Base-by-base conservation (phyloP, 2,329 filamentous ascomycete species). In the Chrysosphaeria jannelii region DNA sequence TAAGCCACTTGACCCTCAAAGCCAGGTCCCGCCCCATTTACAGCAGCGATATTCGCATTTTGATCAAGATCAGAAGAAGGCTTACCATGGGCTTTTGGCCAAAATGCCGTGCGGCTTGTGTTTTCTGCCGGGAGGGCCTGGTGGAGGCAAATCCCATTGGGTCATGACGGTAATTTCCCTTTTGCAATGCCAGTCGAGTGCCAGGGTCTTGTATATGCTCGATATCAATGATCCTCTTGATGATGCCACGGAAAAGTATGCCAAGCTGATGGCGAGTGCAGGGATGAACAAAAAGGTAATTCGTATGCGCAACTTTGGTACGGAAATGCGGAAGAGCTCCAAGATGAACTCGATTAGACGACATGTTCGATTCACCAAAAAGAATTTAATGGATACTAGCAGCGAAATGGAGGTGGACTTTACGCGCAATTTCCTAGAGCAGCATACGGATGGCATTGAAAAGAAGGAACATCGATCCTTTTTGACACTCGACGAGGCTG, bases 221-320 rank as follows among this genome's bases (percentile, higher is more conserved):
- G 50, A 53, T 24, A 45, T 53, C 25, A 53, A 53, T 31, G 43
- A 48, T 20, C 46, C 50, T 0, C 41, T 49, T 1, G 47, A 52
- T 18, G 48, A 52, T 21, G 45, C 46, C 0, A 48, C 47, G 0
- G 40, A 43, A 24, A 41, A 48, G 5, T 47, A 50, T n/a, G 35
- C 39, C 10, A 33, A 29, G 3, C 34, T 51, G 2, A 44, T 44
- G 25, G 37, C 38, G 10, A 36, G 36, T 1, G 39, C 42, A 0
- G 42, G 44, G 0, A 28, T 51, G 1, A 30, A 35, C 2, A 35
- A 43, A 14, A 16, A 15, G 0, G 24, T 28, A 4, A 31, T 34
- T 11, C 27, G 32, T n/a, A 30, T 34, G 29, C 14, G 21, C 1
- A 31, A n/a, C 22, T 34, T 34, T 25, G 30, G 32, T 5, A 28